Base-by-base conservation (phyloP, 768 basidiomycete genomes). In the Pleurotus platypus region DNA sequence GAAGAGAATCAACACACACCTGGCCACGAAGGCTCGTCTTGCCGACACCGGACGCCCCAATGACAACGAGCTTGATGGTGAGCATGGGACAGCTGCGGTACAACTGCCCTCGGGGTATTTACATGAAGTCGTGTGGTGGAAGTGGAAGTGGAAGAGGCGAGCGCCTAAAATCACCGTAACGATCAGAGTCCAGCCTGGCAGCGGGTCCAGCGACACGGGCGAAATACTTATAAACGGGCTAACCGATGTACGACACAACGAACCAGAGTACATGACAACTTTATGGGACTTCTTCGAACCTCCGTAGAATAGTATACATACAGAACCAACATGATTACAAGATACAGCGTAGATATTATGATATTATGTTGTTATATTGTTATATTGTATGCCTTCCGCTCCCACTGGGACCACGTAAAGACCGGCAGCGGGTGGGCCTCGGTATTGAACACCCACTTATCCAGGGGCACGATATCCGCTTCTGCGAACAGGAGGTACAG, bases 1-100 rank as follows among this genome's bases (percentile, higher is more conserved):
- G 24, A 39, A 47, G 42, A 42, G 43, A 37, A 53, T 24, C 35
- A 51, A n/a, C 40, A 72, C 79, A 62, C 63, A 86, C 89, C 79
- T 89, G 85, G 65, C 79, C 79, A n/a, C 89, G 81, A 46, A 91
- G 68, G 68, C 86, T 88, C 1, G 89, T 89, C 75, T 92, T 94
- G 5, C 92, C 92, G n/a, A 92, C 89, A 39, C 89, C 89, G 6
- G 88, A 89, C 53, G 86, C 77, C 27, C 92, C 91, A 57, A 94
- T 84, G 46, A 94, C 81, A 37, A 91, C 88, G 56, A 93, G 76
- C 70, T 94, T 94, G 66, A 91, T 76, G 56, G 85, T 90, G 60
- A 76, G 84, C 86, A 87, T 89, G 8, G 30, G 30, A 35, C 8
- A 35, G 30, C 11, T 35, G 30, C 30, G 30, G 30, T 30, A 30